Percentiles rank a stretch among this genome's conserved stretches.
Evolutionary conservation across 768 basidiomycete genomes (phyloP).

Genomic region (Serendipita indica): DNA sequence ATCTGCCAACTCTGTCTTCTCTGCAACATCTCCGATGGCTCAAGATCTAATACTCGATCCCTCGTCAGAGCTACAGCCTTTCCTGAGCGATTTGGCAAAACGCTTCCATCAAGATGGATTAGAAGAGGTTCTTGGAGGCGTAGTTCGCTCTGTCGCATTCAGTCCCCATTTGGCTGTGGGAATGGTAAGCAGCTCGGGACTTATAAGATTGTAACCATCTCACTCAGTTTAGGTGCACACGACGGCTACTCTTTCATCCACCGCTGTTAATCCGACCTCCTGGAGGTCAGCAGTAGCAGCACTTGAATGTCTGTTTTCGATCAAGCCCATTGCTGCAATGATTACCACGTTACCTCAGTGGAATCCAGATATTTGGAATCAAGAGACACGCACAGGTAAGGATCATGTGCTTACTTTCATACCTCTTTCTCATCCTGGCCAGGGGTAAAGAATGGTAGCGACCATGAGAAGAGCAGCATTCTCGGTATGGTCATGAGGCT

Average conservation of each 20-base stretch:
- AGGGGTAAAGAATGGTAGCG: constrained; percentile 6
- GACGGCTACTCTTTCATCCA: not conserved
- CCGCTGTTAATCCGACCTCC: not conserved
- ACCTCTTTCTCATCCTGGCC: not conserved
- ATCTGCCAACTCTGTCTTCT: constrained; percentile 47
- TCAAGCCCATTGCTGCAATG: constrained; percentile 74
- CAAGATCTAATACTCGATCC: constrained; percentile 41
- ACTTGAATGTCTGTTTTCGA: constrained; percentile 59
- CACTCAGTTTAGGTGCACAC: not conserved
- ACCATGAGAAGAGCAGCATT: constrained; percentile 41
- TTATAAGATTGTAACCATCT: not conserved
- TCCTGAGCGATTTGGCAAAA: constrained; percentile 68
- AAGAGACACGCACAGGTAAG: not conserved
- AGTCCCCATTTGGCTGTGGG: constrained; percentile 23
- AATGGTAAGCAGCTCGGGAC: not conserved
- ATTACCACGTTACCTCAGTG: constrained; percentile 61
- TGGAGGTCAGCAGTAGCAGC: constrained; percentile 84
- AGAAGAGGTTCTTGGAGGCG: constrained; percentile 61
- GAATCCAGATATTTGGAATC: constrained; percentile 32
- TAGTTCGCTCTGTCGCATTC: constrained; percentile 45
- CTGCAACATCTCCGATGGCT: constrained; percentile 31
- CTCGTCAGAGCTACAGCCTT: constrained; percentile 49
- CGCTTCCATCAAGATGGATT: constrained; percentile 76
- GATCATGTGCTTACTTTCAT: not conserved
- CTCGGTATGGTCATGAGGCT: constrained; percentile 76